These are phyloP conservation scores for Picochlorum sp. DNA, from an alignment of 139 green algal genomes.

Conservation along the genomic window DNA sequence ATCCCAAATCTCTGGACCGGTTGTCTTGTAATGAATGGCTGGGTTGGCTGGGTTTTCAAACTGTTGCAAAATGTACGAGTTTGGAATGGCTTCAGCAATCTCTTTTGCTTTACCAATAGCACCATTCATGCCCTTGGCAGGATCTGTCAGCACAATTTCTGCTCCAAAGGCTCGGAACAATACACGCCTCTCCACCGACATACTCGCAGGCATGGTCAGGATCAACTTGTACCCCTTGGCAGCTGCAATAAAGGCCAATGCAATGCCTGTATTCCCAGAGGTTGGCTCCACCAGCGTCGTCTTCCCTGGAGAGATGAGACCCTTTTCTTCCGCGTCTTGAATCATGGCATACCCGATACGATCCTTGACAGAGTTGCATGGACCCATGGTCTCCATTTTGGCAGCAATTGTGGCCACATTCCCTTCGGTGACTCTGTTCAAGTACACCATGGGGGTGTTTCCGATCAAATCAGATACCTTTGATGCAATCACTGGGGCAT, in stretches of 20 bases:
- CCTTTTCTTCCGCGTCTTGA: conserved; percentile 70
- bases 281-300: conserved; percentile 92
- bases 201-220: conserved; percentile 95
- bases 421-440: conserved; percentile 42
- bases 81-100: conserved; percentile 36
- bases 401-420: conserved; percentile 51
- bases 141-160: conserved; percentile 82
- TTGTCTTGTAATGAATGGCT: conserved; percentile 84
- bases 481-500: conserved; percentile 48
- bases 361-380: conserved; percentile 60
- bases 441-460: conserved; percentile 89
- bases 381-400: conserved; percentile 84
- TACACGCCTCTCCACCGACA: conserved; percentile 93
- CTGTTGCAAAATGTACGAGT: conserved; percentile 63
- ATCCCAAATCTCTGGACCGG: conserved; percentile 91
- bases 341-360: conserved; percentile 74
- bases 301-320: conserved; percentile 81
- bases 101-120: conserved; percentile 49
- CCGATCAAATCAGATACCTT: conserved; percentile 76
- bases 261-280: conserved; percentile 82
- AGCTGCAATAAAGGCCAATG: conserved; percentile 89
- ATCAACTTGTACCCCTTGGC: conserved; percentile 84
- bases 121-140: conserved; percentile 71
- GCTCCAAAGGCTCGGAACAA: conserved; percentile 83
- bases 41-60: conserved; percentile 89